phyloP scores from a whole-genome alignment of 768 basidiomycete species.

The Auriscalpium orientale region DNA sequence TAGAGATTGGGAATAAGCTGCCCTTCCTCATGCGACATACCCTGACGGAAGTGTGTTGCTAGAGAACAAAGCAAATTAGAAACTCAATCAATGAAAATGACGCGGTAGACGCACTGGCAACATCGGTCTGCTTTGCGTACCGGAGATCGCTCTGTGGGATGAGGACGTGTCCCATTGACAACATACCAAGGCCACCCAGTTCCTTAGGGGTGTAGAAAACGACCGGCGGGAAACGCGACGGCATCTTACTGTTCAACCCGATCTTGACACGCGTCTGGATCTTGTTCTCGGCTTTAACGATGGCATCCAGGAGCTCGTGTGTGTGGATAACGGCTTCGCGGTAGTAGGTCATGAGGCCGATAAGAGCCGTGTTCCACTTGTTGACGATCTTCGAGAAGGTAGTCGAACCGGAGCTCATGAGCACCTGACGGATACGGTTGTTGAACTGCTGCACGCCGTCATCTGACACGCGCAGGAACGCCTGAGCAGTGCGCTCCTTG shows the following conservation, averaged over 20 bases:
- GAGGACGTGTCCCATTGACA: constrained; percentile 98
- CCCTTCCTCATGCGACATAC: constrained; percentile 94
- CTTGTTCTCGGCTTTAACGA: constrained; percentile 99
- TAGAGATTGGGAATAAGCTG: constrained; percentile 96
- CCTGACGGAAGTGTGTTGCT: constrained; percentile 99
- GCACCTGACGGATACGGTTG: constrained; percentile 90
- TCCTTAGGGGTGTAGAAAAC: constrained; percentile 98
- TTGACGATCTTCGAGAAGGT: constrained; percentile 99
- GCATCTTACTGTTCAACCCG: constrained; percentile 99
- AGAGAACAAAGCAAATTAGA: constrained; percentile 1
- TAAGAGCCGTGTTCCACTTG: constrained; percentile 95
- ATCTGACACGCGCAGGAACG: constrained; percentile 95
- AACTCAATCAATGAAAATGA: not conserved
- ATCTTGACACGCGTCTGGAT: constrained; percentile 99
- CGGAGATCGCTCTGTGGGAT: constrained; percentile 97
- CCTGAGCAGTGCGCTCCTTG: constrained; percentile 96
- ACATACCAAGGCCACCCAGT: constrained; percentile 95
- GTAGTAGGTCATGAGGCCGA: constrained; percentile 96
- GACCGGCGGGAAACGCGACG: constrained; percentile 94
- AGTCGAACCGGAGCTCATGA: constrained; percentile 98
- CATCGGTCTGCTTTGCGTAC: constrained; percentile 98
- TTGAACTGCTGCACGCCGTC: constrained; percentile 96
- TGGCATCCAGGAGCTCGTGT: constrained; percentile 87
- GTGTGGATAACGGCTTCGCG: constrained; percentile 97
- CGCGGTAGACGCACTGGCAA: constrained; percentile 49